These are phyloP conservation scores for Skeletonema menzelii DNA, from an alignment of 108 stramenopile genomes.

Conservation along the genomic window DNA sequence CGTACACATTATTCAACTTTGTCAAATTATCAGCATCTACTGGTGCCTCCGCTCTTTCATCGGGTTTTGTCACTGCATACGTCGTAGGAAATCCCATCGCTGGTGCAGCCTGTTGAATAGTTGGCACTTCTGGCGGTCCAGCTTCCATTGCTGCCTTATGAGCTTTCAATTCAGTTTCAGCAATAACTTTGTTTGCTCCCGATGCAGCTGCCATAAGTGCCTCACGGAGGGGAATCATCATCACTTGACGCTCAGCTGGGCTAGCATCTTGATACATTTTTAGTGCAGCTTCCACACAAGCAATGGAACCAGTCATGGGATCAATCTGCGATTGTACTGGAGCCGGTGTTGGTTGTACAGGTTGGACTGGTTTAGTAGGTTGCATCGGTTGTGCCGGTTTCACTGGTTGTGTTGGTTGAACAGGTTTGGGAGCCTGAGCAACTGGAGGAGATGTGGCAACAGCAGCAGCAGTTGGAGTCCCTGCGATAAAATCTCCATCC, in stretches of 20 bases:
- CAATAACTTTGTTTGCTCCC: slow-evolving; percentile 56
- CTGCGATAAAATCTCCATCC: slow-evolving; percentile 1
- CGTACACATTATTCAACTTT: slow-evolving; percentile 54
- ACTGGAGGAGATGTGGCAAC: slow-evolving; percentile 2
- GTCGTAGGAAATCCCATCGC: slow-evolving; percentile 49
- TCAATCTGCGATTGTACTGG: slow-evolving; percentile 9
- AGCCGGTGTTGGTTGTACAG: slow-evolving; percentile 17
- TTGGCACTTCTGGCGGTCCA: slow-evolving; percentile 11
- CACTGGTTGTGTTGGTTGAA: neutral
- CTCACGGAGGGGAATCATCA: slow-evolving; percentile 65
- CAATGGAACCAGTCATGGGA: slow-evolving; percentile 58
- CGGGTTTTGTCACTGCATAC: slow-evolving; percentile 38
- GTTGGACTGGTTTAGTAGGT: slow-evolving; percentile 4
- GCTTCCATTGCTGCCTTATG: slow-evolving; percentile 30
- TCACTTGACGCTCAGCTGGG: slow-evolving; percentile 47
- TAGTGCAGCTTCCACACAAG: slow-evolving; percentile 77
- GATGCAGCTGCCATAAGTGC: slow-evolving; percentile 71
- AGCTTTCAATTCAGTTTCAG: slow-evolving; percentile 32
- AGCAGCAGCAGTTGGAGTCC: neutral
- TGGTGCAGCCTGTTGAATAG: slow-evolving; percentile 9
- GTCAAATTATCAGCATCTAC: slow-evolving; percentile 38
- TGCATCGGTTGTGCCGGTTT: slow-evolving; percentile 7
- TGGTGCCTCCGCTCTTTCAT: slow-evolving; percentile 4
- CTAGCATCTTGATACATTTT: slow-evolving; percentile 76
- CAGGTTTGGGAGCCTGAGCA: slow-evolving; percentile 2